Evolutionary conservation across 352 stramenopile genomes (phyloP), one percentile per base, ranked within the genome.

Genomic region (Pythium sukuiense): DNA sequence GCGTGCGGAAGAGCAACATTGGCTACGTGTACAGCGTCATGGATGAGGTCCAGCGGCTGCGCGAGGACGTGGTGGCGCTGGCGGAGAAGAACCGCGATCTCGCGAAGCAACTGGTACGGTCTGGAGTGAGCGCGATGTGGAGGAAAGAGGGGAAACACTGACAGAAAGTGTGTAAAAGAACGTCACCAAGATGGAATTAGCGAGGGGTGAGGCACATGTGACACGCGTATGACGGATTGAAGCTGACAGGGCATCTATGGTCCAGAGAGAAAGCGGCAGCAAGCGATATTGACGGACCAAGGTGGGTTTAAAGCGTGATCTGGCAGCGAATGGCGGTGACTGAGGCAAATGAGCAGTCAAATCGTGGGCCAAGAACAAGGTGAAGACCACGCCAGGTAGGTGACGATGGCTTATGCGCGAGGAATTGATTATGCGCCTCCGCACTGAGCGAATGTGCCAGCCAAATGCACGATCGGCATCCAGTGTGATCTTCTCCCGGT

Each of bases 41-140:
- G 66, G 75, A 89, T 52, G 84, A 92, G 67, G 59, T 88, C 54
- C 72, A 87, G 50, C 72, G 76, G 56, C 59, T 92, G 27, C 79
- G 82, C 32, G 71, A 76, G 16, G 74, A 87, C 46, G 72, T 76
- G 3, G 59, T 41, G 14, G 69, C 61, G 49, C 70, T 88, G 8
- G 74, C 77, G 7, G 71, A 83, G 43, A 89, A 80, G 55, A 92
- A 92, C 67, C 68, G 70, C 33, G 70, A 88, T 11, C 64, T 92
- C 29, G 84, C 84, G 2, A 89, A 85, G 71, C 75, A 83, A 46
- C 53, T 92, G 77, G 84, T 87, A 30, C 55, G 72, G 52, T 48
- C 24, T 32, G 24, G 16, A 26, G 30, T 39, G 37, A 39, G 20
- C 16, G 32, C 6, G 14, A 1, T 6, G 16, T 5, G 41, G 12